Percentiles rank a stretch among this genome's conserved stretches.
Conservation (phyloP, 192 early-diverging fungal species). For the Podila minutissima region DNA sequence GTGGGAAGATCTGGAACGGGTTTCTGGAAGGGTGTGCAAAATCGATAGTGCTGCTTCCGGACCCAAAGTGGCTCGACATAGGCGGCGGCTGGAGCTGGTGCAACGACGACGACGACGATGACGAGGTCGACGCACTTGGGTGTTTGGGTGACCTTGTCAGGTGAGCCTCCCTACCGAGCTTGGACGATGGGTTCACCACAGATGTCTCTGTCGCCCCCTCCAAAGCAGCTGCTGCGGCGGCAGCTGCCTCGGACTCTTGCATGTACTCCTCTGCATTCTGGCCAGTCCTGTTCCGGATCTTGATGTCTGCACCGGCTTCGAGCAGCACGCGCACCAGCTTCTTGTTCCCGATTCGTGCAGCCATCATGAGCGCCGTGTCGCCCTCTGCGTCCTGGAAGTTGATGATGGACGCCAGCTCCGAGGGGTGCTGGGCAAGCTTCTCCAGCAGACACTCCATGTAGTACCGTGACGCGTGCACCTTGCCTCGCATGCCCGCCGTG, state of each 20-base stretch:
- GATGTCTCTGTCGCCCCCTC: not conserved
- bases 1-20: not conserved
- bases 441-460: constrained; percentile 89
- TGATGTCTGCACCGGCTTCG: constrained; percentile 68
- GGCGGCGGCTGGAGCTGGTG: not conserved
- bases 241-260: constrained; percentile 33
- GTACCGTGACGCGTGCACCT: constrained; percentile 78
- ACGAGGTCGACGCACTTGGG: no score
- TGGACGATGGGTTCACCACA: no score
- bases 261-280: constrained; percentile 73
- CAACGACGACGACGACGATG: no score
- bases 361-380: constrained; percentile 79
- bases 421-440: constrained; percentile 70
- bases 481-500: constrained; percentile 74
- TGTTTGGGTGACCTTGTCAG: no score
- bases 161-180: no score
- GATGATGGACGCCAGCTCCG: constrained; percentile 79
- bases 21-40: not conserved
- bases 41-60: not conserved
- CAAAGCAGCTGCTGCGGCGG: not conserved
- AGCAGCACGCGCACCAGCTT: constrained; percentile 68
- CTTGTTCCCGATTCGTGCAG: constrained; percentile 67
- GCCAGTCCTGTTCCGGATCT: constrained; percentile 70
- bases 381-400: constrained; percentile 85
- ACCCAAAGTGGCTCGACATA: not conserved